These are phyloP conservation scores for Exobasidium rhododendri DNA, from an alignment of 1,284 basidiomycete genomes.

Conservation along the genomic window DNA sequence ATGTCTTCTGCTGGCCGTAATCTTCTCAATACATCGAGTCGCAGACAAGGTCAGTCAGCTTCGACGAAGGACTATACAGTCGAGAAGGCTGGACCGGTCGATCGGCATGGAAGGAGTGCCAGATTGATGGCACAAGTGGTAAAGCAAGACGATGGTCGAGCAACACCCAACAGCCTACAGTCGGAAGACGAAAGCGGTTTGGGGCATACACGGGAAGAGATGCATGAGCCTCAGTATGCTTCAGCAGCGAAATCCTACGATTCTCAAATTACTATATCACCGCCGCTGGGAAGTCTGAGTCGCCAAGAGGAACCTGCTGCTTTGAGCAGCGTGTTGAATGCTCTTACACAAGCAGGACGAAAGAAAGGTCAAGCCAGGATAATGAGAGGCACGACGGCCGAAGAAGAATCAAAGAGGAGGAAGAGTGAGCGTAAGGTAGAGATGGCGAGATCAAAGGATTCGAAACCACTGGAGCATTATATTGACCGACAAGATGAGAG, in stretches of 20 bases:
- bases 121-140: conserved; percentile 35
- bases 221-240: neutral
- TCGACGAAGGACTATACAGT: neutral
- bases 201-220: conserved; percentile 21
- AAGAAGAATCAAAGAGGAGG: conserved; percentile 35
- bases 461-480: conserved; percentile 32
- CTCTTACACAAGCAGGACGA: conserved; percentile 41
- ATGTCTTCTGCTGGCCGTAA: neutral
- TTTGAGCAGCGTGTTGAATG: conserved; percentile 40
- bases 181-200: conserved; percentile 41
- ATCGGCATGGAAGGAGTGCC: conserved; percentile 31
- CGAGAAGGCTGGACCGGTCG: conserved; percentile 7
- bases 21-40: neutral
- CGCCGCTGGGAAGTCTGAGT: conserved; percentile 45
- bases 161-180: conserved; percentile 4
- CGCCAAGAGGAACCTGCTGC: conserved; percentile 35
- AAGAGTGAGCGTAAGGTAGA: conserved; percentile 39
- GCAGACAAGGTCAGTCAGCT: neutral
- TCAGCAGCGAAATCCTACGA: neutral
- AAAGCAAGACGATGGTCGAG: conserved; percentile 19
- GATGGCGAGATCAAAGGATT: conserved; percentile 22
- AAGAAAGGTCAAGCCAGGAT: conserved; percentile 48
- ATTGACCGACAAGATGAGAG: conserved; percentile 33
- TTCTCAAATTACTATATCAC: conserved; percentile 2
- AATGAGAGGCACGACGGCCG: conserved; percentile 46